Evolutionary conservation across 2,329 filamentous ascomycete species (phyloP).

Genomic region (Alternaria incomplexa): DNA sequence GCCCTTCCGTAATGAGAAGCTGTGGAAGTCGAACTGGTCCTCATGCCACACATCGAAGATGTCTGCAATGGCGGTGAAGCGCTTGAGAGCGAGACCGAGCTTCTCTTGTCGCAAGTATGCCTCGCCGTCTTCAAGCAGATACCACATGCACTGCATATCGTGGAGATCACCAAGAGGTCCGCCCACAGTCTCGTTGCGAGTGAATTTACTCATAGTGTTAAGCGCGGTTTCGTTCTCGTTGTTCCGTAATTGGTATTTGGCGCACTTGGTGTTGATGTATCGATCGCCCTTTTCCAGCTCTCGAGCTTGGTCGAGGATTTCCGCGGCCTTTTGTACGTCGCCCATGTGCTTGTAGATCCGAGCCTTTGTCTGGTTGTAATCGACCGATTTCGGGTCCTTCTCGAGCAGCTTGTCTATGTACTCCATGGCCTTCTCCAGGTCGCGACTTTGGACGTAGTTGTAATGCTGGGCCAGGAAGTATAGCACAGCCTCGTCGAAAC

Average conservation of each 20-base stretch:
- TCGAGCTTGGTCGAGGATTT: slow-evolving; percentile 87
- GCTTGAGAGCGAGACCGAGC: slow-evolving; percentile 84
- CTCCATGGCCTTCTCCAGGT: slow-evolving; percentile 79
- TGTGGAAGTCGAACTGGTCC: slow-evolving; percentile 98
- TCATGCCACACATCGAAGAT: slow-evolving; percentile 99
- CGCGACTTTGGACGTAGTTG: slow-evolving; percentile 86
- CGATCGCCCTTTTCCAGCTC: slow-evolving; percentile 87
- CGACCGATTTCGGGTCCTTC: slow-evolving; percentile 79
- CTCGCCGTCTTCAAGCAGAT: slow-evolving; percentile 91
- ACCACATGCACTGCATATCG: slow-evolving; percentile 99
- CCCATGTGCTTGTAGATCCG: slow-evolving; percentile 92
- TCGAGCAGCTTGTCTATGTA: slow-evolving; percentile 85
- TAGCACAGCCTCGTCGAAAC: slow-evolving; percentile 77
- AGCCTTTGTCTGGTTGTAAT: slow-evolving; percentile 94
- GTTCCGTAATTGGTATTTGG: slow-evolving; percentile 95
- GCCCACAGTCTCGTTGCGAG: slow-evolving; percentile 84
- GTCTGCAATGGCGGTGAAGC: slow-evolving; percentile 84
- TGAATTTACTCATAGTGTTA: slow-evolving; percentile 91
- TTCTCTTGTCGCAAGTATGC: slow-evolving; percentile 84
- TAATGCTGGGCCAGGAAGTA: slow-evolving; percentile 98
- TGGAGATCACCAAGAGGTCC: slow-evolving; percentile 89
- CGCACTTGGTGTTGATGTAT: slow-evolving; percentile 98
- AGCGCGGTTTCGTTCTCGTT: slow-evolving; percentile 86
- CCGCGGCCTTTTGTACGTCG: slow-evolving; percentile 77
- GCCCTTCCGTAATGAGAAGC: slow-evolving; percentile 94